Evolutionary conservation across 129 eudicot species (phyloP).

Genomic region (Centrapalus pauciflorus): DNA sequence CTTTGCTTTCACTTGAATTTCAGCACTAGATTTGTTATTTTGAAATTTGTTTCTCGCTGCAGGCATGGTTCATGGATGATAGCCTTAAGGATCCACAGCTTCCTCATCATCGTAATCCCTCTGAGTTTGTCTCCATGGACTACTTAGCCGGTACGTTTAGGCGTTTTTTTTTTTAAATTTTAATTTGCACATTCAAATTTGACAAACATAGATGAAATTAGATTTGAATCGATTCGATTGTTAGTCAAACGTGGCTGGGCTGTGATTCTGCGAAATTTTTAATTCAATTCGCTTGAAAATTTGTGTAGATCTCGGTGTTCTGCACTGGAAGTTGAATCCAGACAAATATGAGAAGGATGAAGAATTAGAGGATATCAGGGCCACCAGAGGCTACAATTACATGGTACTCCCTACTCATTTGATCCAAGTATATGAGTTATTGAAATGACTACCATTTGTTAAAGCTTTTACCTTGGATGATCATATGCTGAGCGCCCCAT

Average conservation of each 20-base stretch:
- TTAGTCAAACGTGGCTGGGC: neutral
- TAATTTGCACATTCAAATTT: neutral
- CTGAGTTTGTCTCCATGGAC: slow-evolving; percentile 57
- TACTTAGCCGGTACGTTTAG: slow-evolving; percentile 40
- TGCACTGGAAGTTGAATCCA: slow-evolving; percentile 77
- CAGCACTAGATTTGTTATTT: neutral
- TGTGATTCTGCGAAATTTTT: neutral
- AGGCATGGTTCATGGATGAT: slow-evolving; percentile 96
- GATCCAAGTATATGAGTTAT: neutral
- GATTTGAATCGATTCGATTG: neutral
- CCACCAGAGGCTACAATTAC: slow-evolving; percentile 73
- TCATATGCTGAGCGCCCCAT: too few species aligned
- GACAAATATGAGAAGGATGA: slow-evolving; percentile 65
- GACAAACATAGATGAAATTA: neutral
- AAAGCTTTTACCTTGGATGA: too few species aligned
- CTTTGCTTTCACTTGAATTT: neutral
- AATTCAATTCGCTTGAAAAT: neutral
- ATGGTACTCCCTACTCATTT: slow-evolving; percentile 37
- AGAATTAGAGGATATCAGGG: slow-evolving; percentile 61
- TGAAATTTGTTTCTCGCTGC: neutral
- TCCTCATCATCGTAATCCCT: slow-evolving; percentile 65
- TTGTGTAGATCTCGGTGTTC: slow-evolving; percentile 61
- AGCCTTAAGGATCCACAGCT: slow-evolving; percentile 67
- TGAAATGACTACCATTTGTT: too few species aligned
- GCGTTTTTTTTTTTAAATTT: neutral